Evolutionary conservation across 2,329 filamentous ascomycete species (phyloP).

Genomic region (Penicillium sp.): DNA sequence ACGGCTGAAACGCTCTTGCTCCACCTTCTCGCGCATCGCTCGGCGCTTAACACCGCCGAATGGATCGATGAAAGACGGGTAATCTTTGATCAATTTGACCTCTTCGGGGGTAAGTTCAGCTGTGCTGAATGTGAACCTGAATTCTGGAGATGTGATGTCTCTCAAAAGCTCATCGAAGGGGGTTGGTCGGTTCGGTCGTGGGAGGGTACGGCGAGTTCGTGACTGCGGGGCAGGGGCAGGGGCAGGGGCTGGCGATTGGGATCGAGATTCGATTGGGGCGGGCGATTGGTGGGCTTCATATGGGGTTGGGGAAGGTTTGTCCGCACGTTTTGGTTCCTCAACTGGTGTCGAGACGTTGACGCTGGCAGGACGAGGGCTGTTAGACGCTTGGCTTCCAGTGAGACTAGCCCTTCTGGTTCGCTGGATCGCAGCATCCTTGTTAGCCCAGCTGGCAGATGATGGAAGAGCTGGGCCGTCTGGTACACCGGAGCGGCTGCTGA

Average conservation of each 20-base stretch:
- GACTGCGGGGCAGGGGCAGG: slow-evolving; percentile 19
- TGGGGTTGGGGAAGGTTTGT: slow-evolving; percentile 29
- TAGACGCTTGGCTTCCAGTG: slow-evolving; percentile 76
- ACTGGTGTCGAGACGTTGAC: slow-evolving; percentile 43
- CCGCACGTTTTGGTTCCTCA: slow-evolving; percentile 38
- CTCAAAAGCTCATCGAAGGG: slow-evolving; percentile 45
- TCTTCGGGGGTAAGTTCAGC: slow-evolving; percentile 50
- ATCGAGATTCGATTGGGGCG: slow-evolving; percentile 22
- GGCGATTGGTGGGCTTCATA: slow-evolving; percentile 31
- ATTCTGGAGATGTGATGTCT: slow-evolving; percentile 51
- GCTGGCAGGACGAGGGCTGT: slow-evolving; percentile 69
- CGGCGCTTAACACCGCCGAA: slow-evolving; percentile 80
- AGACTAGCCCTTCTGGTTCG: slow-evolving; percentile 70
- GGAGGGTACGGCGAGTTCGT: slow-evolving; percentile 16
- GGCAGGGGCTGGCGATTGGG: not conserved
- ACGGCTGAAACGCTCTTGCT: slow-evolving; percentile 59
- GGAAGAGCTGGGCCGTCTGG: slow-evolving; percentile 90
- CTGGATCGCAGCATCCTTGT: slow-evolving; percentile 65
- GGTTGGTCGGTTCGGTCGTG: slow-evolving; percentile 26
- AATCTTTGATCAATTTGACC: slow-evolving; percentile 55
- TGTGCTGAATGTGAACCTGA: slow-evolving; percentile 57
- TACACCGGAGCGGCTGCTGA: slow-evolving; percentile 56
- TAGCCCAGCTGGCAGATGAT: slow-evolving; percentile 91
- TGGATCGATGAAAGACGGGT: slow-evolving; percentile 79
- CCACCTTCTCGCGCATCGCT: slow-evolving; percentile 69